These are phyloP conservation scores for Penicillium soppii DNA, from an alignment of 495 filamentous ascomycete species.

Conservation along the genomic window DNA sequence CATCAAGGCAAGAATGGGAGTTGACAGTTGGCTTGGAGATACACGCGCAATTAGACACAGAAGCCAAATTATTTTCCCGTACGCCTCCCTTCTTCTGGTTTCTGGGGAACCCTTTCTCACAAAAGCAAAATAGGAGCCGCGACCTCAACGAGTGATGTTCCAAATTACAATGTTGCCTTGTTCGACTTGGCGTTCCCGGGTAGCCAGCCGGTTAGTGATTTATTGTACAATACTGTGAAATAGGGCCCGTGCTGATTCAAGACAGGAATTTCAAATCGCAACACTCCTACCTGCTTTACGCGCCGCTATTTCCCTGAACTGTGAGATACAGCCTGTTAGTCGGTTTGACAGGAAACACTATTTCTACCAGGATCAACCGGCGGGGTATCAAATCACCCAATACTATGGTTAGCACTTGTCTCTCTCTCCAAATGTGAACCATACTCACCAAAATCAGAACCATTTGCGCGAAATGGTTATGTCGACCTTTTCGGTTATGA, in stretches of 20 bases:
- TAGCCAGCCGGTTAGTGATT: conserved; percentile 63
- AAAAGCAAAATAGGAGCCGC: conserved; percentile 51
- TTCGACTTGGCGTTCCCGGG: conserved; percentile 93
- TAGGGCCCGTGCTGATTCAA: conserved; percentile 8
- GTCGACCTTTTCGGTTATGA: conserved; percentile 72
- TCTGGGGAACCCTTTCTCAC: not conserved
- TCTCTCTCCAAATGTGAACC: not conserved
- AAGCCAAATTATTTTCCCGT: conserved; percentile 78
- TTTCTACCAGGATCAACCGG: conserved; percentile 96
- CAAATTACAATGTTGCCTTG: conserved; percentile 82
- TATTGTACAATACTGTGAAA: not conserved
- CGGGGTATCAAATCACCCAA: conserved; percentile 97
- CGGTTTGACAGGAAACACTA: conserved; percentile 97
- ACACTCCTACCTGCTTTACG: conserved; percentile 86
- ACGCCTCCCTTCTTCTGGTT: not conserved
- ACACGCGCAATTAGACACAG: conserved; percentile 91
- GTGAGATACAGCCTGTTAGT: conserved; percentile 70
- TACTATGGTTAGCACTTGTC: conserved; percentile 64
- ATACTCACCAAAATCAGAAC: conserved; percentile 46
- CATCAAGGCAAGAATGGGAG: conserved; percentile 63
- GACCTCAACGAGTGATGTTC: conserved; percentile 64
- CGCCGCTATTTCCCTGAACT: conserved; percentile 81
- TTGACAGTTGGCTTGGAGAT: conserved; percentile 96
- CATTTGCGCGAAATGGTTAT: conserved; percentile 76
- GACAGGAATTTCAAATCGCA: conserved; percentile 70